phyloP scores from a whole-genome alignment of 176 grass and related monocot species.

The Musa schizocarpa region DNA sequence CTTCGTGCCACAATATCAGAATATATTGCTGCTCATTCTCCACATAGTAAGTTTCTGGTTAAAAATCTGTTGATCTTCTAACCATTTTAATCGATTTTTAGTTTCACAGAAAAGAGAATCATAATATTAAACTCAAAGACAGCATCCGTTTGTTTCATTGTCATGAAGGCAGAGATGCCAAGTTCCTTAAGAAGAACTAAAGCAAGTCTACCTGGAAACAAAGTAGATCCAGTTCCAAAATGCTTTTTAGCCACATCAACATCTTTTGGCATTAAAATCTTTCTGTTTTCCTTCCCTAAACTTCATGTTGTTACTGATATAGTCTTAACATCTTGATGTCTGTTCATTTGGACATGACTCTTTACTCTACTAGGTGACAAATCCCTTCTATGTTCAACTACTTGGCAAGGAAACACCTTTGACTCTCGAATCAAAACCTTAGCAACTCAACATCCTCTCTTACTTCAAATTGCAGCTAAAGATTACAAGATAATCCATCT shows the following conservation, averaged over 20 bases:
- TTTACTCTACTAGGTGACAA: neutral
- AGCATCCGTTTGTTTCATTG: neutral
- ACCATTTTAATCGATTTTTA: neutral
- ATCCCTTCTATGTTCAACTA: neutral
- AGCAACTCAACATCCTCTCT: neutral
- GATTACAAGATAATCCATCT: too few relatives aligned
- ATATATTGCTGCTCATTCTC: too few relatives aligned
- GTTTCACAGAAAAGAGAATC: neutral
- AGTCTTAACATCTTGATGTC: neutral
- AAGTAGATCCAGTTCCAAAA: slow-evolving; percentile 1
- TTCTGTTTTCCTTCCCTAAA: neutral
- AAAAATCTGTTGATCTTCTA: too few relatives aligned
- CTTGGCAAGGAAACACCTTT: neutral
- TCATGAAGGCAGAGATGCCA: neutral
- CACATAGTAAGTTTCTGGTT: too few relatives aligned
- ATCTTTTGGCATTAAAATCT: neutral
- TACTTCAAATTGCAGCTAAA: neutral
- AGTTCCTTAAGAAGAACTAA: neutral
- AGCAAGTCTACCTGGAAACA: neutral
- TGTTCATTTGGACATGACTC: neutral
- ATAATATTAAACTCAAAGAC: neutral
- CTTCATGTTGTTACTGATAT: neutral
- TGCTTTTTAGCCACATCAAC: neutral
- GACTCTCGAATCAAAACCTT: neutral
- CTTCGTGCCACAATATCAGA: too few relatives aligned